Conservation (phyloP, 371 early-diverging fungal genomes). For the Mucor racemosus region DNA sequence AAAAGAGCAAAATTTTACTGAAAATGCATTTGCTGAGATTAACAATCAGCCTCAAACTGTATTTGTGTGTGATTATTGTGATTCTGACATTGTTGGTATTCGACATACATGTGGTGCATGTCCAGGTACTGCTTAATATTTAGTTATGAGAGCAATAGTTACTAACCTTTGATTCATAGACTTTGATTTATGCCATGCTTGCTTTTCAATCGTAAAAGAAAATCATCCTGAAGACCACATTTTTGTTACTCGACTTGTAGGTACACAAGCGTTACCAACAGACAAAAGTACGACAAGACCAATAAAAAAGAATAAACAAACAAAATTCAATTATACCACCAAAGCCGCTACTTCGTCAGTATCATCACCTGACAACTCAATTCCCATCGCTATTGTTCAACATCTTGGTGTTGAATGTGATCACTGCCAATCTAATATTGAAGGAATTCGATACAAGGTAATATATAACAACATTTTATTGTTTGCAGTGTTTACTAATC, state of each 20-base stretch:
- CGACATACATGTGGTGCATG: constrained; percentile 55
- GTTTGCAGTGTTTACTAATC: background rate
- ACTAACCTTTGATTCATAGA: constrained; percentile 27
- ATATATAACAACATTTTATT: background rate
- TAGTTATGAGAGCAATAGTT: background rate
- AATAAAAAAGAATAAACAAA: constrained; percentile 1
- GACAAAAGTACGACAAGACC: background rate
- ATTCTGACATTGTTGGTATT: constrained; percentile 44
- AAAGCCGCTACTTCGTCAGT: background rate
- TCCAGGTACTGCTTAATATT: constrained; percentile 21
- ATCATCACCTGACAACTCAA: background rate
- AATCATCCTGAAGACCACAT: constrained; percentile 47
- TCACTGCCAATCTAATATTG: constrained; percentile 45
- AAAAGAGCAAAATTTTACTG: background rate
- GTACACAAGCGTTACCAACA: constrained; percentile 8
- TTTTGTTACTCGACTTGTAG: constrained; percentile 39
- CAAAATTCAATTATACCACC: background rate
- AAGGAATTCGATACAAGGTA: constrained; percentile 64
- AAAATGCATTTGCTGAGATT: background rate
- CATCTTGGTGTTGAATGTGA: constrained; percentile 54
- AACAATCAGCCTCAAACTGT: background rate
- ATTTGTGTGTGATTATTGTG: constrained; percentile 56
- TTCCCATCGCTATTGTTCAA: constrained; percentile 14
- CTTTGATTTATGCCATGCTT: constrained; percentile 57
- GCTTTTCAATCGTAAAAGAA: constrained; percentile 39